These are phyloP conservation scores for Mycena latifolia DNA, from an alignment of 768 basidiomycete species.

Conservation along the genomic window DNA sequence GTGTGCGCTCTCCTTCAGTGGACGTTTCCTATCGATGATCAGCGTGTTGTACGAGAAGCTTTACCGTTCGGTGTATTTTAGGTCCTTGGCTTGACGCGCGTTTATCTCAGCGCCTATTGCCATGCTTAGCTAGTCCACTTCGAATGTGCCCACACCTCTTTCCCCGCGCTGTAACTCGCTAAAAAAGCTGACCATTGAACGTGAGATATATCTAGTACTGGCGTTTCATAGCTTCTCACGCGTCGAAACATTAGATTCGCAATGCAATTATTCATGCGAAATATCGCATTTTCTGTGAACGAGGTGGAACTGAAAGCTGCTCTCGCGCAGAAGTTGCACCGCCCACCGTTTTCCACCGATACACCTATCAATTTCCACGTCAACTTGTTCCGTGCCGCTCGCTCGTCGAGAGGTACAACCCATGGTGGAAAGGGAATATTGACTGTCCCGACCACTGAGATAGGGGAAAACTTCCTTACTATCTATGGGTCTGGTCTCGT, in stretches of 20 bases:
- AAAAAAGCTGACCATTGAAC: neutral
- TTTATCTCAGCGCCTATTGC: slow-evolving; percentile 22
- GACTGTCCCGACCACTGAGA: slow-evolving; percentile 40
- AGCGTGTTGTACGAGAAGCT: slow-evolving; percentile 28
- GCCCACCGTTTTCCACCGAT: slow-evolving; percentile 44
- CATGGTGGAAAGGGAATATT: slow-evolving; percentile 43
- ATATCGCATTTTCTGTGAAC: slow-evolving; percentile 42
- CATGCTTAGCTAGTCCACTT: slow-evolving; percentile 7
- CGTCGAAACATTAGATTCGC: neutral
- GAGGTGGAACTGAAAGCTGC: slow-evolving; percentile 47
- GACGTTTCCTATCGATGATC: slow-evolving; percentile 29
- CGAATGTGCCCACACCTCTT: slow-evolving; percentile 5
- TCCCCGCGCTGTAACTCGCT: neutral
- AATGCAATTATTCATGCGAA: slow-evolving; percentile 53
- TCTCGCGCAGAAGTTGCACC: slow-evolving; percentile 49
- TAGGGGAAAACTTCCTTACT: slow-evolving; percentile 42
- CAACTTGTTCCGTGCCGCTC: slow-evolving; percentile 41
- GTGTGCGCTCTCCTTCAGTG: slow-evolving; percentile 27
- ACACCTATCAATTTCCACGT: slow-evolving; percentile 49
- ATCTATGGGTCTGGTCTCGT: slow-evolving; percentile 43
- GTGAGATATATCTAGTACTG: neutral
- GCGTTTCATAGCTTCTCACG: neutral
- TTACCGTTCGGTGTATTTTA: slow-evolving; percentile 34
- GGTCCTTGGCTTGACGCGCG: slow-evolving; percentile 24
- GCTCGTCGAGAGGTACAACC: slow-evolving; percentile 20